Base-by-base conservation (phyloP, 139 green algal genomes). In the Volvox reticuliferus region DNA sequence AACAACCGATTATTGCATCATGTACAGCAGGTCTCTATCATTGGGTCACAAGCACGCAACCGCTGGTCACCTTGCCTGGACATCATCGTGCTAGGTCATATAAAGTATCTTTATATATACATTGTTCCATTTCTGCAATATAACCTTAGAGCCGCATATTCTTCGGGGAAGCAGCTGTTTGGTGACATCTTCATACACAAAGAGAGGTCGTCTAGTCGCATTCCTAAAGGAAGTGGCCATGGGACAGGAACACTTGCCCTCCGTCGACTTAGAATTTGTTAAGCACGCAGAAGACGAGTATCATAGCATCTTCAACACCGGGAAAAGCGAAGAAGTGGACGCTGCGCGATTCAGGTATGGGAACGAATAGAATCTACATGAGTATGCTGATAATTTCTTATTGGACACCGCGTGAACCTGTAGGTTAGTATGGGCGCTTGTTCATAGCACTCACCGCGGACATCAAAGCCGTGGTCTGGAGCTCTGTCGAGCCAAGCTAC, bases 381-480 rank as follows among this genome's bases (percentile, higher is more conserved):
- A 24, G 6, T 3, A 30, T 30, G 2, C 21, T 73, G 6, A 73
- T 28, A 24, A 24, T 9, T 26, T 5, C 12, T 26, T 73, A 21
- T 21, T 17, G 36, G 37, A 12, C 14, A 30, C 50, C 13, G 26
- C 61, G 0, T 28, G 26, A 18, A 1, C 55, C 24, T 86, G 79
- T 65, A 89, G 84, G 37, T 62, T 89, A 19, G 37, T 89, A 5
- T 89, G 84, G 84, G 84, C 84, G 16, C 84, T 89, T 6, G 84
- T 81, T 13, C 84, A 89, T 35, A 71, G 36, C 36, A 55, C 36
- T 28, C 30, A 19, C 33, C 67, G 68, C 6, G 13, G 16, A 28
- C 84, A 89, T 30, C 84, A 89, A 13, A 22, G 36, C 19, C 84
- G 84, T 5, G 84, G 84, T 37, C 26, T 71, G 26, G 84, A 89